Evolutionary conservation across 2,329 filamentous ascomycete species (phyloP).

Genomic region (Fusarium floridanum): DNA sequence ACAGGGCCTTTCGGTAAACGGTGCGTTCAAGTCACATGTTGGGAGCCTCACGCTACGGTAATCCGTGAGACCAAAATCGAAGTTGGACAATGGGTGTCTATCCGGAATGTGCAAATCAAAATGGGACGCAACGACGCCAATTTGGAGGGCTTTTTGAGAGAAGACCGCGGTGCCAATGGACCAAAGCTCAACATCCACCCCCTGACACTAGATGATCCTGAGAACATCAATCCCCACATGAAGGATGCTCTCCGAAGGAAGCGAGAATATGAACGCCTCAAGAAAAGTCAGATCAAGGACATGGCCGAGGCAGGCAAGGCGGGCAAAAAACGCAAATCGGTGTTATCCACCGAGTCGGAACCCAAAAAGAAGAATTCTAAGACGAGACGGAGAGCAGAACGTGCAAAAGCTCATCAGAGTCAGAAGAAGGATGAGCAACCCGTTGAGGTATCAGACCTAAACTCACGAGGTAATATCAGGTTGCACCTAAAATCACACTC

Average conservation of each 20-base stretch:
- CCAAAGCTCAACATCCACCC: conserved; percentile 70
- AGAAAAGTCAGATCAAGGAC: conserved; percentile 55
- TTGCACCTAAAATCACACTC: neutral
- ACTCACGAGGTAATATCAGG: conserved; percentile 46
- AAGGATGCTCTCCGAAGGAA: conserved; percentile 73
- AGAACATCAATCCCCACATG: conserved; percentile 61
- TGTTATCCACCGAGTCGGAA: conserved; percentile 43
- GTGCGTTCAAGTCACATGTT: conserved; percentile 79
- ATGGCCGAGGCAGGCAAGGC: conserved; percentile 53
- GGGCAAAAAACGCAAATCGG: conserved; percentile 56
- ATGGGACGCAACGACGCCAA: conserved; percentile 62
- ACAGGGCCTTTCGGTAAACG: conserved; percentile 79
- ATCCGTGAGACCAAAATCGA: conserved; percentile 66
- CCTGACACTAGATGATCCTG: conserved; percentile 56
- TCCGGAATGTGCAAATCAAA: conserved; percentile 82
- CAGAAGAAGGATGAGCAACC: conserved; percentile 42
- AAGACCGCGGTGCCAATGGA: conserved; percentile 61
- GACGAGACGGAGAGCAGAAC: conserved; percentile 35
- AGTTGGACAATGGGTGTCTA: conserved; percentile 70
- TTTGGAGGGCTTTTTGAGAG: conserved; percentile 80
- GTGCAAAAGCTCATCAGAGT: conserved; percentile 26
- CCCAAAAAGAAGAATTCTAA: conserved; percentile 46
- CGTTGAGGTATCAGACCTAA: conserved; percentile 47
- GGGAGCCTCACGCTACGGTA: conserved; percentile 73
- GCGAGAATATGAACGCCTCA: conserved; percentile 70